Percentiles rank a stretch among this genome's conserved stretches.
These are phyloP conservation scores for Thielaviopsis punctulata DNA, from an alignment of 2,329 filamentous ascomycete species.

Conservation along the genomic window DNA sequence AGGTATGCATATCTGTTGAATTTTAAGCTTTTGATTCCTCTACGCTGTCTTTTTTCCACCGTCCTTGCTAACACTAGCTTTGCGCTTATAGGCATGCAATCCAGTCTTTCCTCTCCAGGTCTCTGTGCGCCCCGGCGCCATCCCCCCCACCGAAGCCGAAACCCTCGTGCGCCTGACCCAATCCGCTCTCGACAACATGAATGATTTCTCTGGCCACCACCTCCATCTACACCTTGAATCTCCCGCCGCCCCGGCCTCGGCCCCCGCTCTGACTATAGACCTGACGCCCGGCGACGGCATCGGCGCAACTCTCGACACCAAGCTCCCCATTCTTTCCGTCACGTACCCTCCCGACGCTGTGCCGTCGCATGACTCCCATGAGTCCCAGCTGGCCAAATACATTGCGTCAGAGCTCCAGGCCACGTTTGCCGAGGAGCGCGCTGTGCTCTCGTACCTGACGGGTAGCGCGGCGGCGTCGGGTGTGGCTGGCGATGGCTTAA, in stretches of 20 bases:
- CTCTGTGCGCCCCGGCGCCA: slow-evolving; percentile 49
- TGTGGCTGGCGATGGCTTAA: slow-evolving; percentile 28
- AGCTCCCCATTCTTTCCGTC: slow-evolving; percentile 56
- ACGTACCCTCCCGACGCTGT: slow-evolving; percentile 56
- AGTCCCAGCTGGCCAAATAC: slow-evolving; percentile 53
- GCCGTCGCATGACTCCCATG: slow-evolving; percentile 48
- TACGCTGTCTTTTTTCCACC: neutral
- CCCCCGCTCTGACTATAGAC: slow-evolving; percentile 49
- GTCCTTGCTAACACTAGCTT: neutral
- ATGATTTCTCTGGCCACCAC: slow-evolving; percentile 66
- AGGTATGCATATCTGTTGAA: slow-evolving; percentile 36
- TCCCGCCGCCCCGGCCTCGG: slow-evolving; percentile 14
- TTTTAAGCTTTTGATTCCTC: too few species aligned
- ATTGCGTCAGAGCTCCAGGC: slow-evolving; percentile 62
- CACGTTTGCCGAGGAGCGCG: slow-evolving; percentile 75
- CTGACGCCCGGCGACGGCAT: slow-evolving; percentile 47
- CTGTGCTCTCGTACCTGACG: slow-evolving; percentile 61
- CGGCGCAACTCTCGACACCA: slow-evolving; percentile 44
- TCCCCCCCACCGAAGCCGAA: slow-evolving; percentile 51
- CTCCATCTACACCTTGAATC: slow-evolving; percentile 33
- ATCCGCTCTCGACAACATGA: slow-evolving; percentile 68
- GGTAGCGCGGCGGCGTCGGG: slow-evolving; percentile 38
- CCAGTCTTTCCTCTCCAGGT: slow-evolving; percentile 79
- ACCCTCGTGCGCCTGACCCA: slow-evolving; percentile 67
- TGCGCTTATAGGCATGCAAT: slow-evolving; percentile 50